Evolutionary conservation across 768 basidiomycete genomes (phyloP).

Genomic region (Galerina marginata): DNA sequence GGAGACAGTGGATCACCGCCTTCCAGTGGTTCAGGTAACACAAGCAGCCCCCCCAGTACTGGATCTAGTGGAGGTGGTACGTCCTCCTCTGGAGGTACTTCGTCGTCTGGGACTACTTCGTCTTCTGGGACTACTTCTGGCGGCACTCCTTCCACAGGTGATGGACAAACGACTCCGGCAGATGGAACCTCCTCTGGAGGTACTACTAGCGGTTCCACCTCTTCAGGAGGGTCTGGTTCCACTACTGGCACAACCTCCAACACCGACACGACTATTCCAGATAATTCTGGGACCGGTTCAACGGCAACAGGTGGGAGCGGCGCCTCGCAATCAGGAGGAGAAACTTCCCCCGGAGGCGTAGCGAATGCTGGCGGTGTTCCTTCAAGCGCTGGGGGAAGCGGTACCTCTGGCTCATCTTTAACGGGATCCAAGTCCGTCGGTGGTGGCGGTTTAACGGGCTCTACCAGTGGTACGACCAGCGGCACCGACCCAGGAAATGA

Average conservation of each 20-base stretch:
- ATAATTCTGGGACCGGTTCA: slow-evolving; percentile 1
- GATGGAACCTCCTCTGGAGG: slow-evolving; percentile 8
- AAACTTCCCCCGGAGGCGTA: background rate
- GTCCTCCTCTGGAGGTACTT: slow-evolving; percentile 5
- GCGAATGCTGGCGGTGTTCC: slow-evolving; percentile 11
- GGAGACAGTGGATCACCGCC: slow-evolving; percentile 4
- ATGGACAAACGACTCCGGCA: background rate
- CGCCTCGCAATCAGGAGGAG: background rate
- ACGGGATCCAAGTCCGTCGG: background rate
- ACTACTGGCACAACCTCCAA: slow-evolving; percentile 1
- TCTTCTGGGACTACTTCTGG: background rate
- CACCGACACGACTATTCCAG: background rate
- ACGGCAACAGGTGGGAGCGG: too few species aligned
- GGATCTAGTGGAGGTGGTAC: slow-evolving; percentile 1
- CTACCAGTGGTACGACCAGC: slow-evolving; percentile 6
- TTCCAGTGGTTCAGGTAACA: slow-evolving; percentile 6
- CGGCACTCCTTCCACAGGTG: slow-evolving; percentile 1
- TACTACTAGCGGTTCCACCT: slow-evolving; percentile 1
- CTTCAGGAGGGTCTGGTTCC: slow-evolving; percentile 1
- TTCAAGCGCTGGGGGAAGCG: background rate
- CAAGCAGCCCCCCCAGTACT: slow-evolving; percentile 10
- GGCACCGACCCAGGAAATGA: slow-evolving; percentile 7
- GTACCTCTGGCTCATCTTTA: background rate
- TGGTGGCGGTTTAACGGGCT: slow-evolving; percentile 3
- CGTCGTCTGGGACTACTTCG: background rate